A percentile compares a stretch with the other conserved stretches of the same genome.
phyloP scores from a whole-genome alignment of 2,329 filamentous ascomycete genomes.

The Botrytis aclada region DNA sequence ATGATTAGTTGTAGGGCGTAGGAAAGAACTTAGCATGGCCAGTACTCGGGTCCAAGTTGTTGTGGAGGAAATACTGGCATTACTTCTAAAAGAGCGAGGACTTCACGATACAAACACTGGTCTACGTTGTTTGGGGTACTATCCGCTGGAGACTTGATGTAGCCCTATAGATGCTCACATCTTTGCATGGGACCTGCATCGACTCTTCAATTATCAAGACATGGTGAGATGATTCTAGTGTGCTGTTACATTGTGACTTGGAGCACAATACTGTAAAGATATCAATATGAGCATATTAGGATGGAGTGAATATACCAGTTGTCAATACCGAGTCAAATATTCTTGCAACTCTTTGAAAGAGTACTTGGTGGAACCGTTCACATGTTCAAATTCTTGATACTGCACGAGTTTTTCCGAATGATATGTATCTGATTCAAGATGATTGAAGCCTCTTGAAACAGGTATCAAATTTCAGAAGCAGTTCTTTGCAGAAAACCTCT shows the following conservation, averaged over 20 bases:
- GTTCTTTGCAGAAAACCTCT: neutral
- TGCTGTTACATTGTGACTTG: too few species aligned
- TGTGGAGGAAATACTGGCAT: neutral
- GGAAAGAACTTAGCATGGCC: neutral
- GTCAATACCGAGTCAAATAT: neutral
- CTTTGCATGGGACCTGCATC: neutral
- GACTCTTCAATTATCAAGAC: neutral
- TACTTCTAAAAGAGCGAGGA: neutral
- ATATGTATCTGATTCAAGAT: neutral
- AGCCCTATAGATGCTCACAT: neutral
- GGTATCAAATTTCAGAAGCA: neutral
- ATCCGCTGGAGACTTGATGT: neutral
- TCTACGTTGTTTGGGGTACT: neutral
- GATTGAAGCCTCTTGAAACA: neutral
- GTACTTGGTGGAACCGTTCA: neutral
- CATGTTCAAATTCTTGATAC: neutral
- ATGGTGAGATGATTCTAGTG: neutral
- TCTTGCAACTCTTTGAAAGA: neutral
- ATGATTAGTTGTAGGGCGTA: neutral
- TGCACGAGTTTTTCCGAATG: neutral
- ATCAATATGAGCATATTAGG: neutral
- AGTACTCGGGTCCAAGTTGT: neutral
- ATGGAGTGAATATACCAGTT: neutral
- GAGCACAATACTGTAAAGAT: neutral
- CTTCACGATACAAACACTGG: neutral